Evolutionary conservation across 192 early-diverging fungal genomes (phyloP).

Genomic region (Mortierella alpina): DNA sequence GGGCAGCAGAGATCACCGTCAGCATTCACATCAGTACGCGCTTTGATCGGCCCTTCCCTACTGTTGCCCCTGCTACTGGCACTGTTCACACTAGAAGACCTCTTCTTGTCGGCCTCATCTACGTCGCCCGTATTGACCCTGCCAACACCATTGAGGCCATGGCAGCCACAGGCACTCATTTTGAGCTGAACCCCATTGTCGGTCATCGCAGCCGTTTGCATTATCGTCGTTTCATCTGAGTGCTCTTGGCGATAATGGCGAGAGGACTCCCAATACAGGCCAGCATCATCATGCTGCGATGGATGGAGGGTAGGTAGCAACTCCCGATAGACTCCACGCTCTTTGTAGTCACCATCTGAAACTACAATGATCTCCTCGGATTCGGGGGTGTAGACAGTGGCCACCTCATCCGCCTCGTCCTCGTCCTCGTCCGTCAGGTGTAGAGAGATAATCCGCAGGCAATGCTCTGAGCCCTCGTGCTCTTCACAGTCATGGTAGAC

Average conservation of each 20-base stretch:
- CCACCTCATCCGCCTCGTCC: conserved; percentile 6
- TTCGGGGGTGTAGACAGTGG: neutral
- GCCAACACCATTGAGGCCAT: neutral
- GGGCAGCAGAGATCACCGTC: conserved; percentile 52
- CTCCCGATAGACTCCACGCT: neutral
- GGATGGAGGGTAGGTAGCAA: neutral
- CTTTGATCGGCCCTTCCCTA: neutral
- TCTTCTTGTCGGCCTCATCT: neutral
- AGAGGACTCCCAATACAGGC: no score
- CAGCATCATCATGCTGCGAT: no score
- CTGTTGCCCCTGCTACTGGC: neutral
- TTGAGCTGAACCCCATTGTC: neutral
- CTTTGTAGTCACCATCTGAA: neutral
- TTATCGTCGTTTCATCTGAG: neutral
- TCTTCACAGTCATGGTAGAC: conserved; percentile 37
- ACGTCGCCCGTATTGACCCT: neutral
- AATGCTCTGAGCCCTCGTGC: conserved; percentile 38
- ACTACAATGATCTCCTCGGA: neutral
- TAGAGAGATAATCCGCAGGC: conserved; percentile 29
- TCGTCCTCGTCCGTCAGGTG: conserved; percentile 28
- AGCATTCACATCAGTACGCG: conserved; percentile 18
- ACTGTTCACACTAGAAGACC: neutral
- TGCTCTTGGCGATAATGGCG: no score
- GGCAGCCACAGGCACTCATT: conserved; percentile 32
- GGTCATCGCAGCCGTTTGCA: neutral